Conservation (phyloP, 345 rosid species). For the Corymbia maculata region DNA sequence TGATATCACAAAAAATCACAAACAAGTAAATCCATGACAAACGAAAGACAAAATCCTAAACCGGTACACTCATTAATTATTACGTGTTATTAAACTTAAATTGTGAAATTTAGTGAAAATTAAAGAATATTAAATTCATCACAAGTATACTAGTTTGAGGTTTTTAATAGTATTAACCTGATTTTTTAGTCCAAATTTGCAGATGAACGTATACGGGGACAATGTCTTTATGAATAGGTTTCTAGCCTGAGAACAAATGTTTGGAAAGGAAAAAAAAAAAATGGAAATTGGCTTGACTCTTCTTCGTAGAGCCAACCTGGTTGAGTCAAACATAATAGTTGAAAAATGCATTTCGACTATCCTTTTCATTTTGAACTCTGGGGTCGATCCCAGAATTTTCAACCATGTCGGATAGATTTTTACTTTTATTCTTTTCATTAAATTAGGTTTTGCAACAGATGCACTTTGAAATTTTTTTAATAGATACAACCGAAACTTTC, state of each 20-base stretch:
- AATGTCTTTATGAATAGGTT: background rate
- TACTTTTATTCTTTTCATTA: background rate
- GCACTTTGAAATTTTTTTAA: background rate
- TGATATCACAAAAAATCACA: no score
- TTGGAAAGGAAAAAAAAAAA: background rate
- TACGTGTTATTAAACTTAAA: no score
- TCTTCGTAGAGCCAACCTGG: background rate
- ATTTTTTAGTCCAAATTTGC: background rate
- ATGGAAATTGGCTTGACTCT: background rate
- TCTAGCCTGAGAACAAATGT: background rate
- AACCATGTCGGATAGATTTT: background rate
- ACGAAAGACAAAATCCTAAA: no score
- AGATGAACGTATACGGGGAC: background rate
- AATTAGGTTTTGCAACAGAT: background rate
- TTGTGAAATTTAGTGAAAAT: no score
- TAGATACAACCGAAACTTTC: background rate
- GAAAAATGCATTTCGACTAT: background rate
- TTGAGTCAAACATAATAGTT: background rate
- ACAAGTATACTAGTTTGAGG: no score
- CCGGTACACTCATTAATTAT: no score
- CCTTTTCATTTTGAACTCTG: background rate
- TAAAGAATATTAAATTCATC: no score
- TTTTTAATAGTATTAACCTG: no score
- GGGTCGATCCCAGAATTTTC: background rate
- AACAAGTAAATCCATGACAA: no score